Conservation (phyloP, 2,329 filamentous ascomycete genomes). For the Fusarium sterilihyphosum region DNA sequence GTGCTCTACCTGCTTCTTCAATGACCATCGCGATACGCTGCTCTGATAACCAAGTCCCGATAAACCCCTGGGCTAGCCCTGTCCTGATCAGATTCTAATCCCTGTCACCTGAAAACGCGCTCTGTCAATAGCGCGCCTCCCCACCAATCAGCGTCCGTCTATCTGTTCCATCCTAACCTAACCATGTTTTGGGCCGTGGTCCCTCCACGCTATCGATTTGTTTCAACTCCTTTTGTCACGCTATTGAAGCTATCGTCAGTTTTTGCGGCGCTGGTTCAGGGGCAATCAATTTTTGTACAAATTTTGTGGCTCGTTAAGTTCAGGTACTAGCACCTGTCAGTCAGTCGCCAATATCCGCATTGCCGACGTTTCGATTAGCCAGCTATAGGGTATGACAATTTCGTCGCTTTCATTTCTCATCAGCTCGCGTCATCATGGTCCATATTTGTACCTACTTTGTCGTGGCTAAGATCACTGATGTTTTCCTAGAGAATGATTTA, state of each 20-base stretch:
- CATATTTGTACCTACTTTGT: background rate
- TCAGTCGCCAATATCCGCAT: background rate
- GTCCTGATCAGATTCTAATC: background rate
- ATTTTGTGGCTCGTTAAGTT: background rate
- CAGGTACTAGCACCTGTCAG: background rate
- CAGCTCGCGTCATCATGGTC: no score
- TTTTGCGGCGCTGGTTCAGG: slow-evolving; percentile 6
- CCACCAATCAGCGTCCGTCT: background rate
- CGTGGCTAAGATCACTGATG: background rate
- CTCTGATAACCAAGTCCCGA: background rate
- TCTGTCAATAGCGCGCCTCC: background rate
- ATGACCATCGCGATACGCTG: background rate
- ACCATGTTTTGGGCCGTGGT: background rate
- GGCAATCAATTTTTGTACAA: background rate
- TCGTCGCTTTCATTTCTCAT: background rate
- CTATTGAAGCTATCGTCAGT: slow-evolving; percentile 18
- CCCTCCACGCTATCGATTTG: slow-evolving; percentile 15
- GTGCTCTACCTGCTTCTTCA: background rate
- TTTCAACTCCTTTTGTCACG: background rate
- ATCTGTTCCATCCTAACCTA: background rate
- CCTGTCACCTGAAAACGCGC: background rate
- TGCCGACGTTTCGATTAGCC: no score
- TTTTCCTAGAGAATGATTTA: background rate
- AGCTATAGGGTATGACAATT: background rate
- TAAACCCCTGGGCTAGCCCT: background rate